phyloP scores from a whole-genome alignment of 345 rosid genomes.

The Orychophragmus violaceus region DNA sequence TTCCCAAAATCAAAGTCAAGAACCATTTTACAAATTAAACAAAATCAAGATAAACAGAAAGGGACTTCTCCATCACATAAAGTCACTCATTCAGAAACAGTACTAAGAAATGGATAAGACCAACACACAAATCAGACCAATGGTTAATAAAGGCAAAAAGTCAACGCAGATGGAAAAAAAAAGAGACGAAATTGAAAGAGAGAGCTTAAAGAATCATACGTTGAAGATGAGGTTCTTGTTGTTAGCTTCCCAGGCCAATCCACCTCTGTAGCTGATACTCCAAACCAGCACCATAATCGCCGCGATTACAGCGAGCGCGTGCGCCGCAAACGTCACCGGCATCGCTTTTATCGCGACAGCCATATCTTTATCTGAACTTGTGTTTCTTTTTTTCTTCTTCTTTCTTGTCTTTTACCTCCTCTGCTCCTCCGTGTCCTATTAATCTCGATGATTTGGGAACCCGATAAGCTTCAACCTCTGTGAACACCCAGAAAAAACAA shows the following conservation, averaged over 20 bases:
- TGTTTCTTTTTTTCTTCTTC: background rate
- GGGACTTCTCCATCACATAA: background rate
- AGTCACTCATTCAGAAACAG: background rate
- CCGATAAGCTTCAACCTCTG: background rate
- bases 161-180: conserved; percentile 17
- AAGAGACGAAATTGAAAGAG: background rate
- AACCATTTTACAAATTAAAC: background rate
- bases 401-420: background rate
- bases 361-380: conserved; percentile 32
- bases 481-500: background rate
- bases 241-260: conserved; percentile 85
- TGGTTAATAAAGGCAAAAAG: background rate
- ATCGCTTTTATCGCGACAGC: conserved; percentile 46
- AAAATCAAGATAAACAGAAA: background rate
- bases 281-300: conserved; percentile 74
- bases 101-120: background rate
- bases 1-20: background rate
- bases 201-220: conserved; percentile 34
- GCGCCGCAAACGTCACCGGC: conserved; percentile 52
- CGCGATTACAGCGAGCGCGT: conserved; percentile 53
- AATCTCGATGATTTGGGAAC: background rate
- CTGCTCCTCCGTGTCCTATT: background rate
- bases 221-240: conserved; percentile 91
- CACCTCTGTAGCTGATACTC: conserved; percentile 76
- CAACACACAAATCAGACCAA: background rate